Evolutionary conservation across 306 rosid genomes (phyloP), one percentile per base, ranked within the genome.

Genomic region (Phaseolus lunatus): DNA sequence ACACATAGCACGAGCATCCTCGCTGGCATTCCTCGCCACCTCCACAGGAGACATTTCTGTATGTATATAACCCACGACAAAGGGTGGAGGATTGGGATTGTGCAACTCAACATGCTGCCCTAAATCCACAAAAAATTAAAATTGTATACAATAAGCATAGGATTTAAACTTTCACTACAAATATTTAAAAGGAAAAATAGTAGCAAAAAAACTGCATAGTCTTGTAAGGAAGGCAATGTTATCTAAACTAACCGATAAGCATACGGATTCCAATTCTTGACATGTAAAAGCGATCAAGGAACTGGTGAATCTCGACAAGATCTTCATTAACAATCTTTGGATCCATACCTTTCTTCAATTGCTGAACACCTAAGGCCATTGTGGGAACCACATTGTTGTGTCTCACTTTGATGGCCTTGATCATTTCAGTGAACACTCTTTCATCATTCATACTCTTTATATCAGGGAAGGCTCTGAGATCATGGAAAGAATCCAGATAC

Each of bases 91-190:
- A 33, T 91, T 87, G 78, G 97, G 97, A 81, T 92, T 92, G 84
- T 92, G 99, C 88, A 92, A 81, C 85, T 95, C 99, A 19, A 95
- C 97, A 10, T 95, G 99, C 91, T 95, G 99, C 70, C 99, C 98
- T 95, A 86, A 84, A 86, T 73, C 27, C 73, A 80, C 20, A 44
- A 81, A 44, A 81, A 78, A 29, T 31, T 67, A 74, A 80, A 49
- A 49, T 5, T 18, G 16, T 7, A 7, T 5, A n/a, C 3, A n/a
- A 2, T 49, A 43, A n/a, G 2, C 10, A 6, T 15, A 5, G 52
- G 15, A 7, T 47, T 47, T 47, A 8, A 47, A 6, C 8, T 49
- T 58, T 10, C 22, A 39, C 19, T 47, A 70, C 4, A 59, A 33
- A 23, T 7, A 62, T 62, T 41, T 22, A 16, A 72, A 29, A 12